Conservation (phyloP, 768 basidiomycete species). For the Serpula lacrymans region DNA sequence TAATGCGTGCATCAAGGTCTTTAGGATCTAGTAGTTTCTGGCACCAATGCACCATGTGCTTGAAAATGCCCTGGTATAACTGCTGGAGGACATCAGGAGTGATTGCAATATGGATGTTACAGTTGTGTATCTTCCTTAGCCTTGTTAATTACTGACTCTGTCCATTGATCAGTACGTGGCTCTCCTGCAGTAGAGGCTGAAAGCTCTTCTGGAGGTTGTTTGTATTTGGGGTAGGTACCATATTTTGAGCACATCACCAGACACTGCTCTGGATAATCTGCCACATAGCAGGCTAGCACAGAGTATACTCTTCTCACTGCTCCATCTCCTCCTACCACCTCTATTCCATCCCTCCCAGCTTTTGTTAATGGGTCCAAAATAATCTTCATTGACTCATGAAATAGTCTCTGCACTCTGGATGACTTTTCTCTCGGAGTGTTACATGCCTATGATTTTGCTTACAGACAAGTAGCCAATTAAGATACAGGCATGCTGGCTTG, state of each 20-base stretch:
- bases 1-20: constrained; percentile 13
- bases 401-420: constrained; percentile 14
- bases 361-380: constrained; percentile 13
- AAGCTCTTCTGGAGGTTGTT: too few species aligned
- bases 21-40: constrained; percentile 6
- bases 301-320: constrained; percentile 12
- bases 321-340: constrained; percentile 15
- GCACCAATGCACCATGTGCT: constrained; percentile 39
- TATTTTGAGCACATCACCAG: constrained; percentile 31
- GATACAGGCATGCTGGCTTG: constrained; percentile 29
- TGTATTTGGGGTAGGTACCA: constrained; percentile 36
- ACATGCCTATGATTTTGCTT: constrained; percentile 26
- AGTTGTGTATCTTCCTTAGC: too few species aligned
- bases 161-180: too few species aligned
- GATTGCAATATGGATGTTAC: constrained; percentile 37
- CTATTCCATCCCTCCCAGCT: constrained; percentile 14
- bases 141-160: too few species aligned
- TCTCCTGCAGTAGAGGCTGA: too few species aligned
- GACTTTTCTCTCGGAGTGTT: constrained; percentile 15
- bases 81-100: constrained; percentile 45
- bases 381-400: constrained; percentile 18
- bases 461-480: constrained; percentile 41
- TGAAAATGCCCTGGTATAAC: constrained; percentile 45
- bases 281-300: constrained; percentile 21
- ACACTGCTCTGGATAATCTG: constrained; percentile 35